Evolutionary conservation across 1,139 yeast species (phyloP), one percentile per base, ranked within the genome.

Genomic region (Pichia sp.): DNA sequence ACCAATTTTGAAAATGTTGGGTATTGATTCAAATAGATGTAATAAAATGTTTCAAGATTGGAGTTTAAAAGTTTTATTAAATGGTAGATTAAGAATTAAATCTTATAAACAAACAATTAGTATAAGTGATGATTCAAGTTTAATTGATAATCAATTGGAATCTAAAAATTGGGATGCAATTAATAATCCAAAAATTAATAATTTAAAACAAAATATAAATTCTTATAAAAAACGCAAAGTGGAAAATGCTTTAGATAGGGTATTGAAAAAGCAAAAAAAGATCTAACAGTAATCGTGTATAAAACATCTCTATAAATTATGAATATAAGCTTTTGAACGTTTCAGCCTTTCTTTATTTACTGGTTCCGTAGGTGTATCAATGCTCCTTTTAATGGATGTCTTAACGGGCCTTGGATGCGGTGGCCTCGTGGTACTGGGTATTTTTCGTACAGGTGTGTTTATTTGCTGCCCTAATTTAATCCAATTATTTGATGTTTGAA

Each of bases 21-120:
- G 96, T 0, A 71, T 87, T 48, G 82, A 83, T 56, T 72, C 73
- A 34, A 80, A 81, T 61, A 73, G 85, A 51, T 81, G 91, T 31
- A 75, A 81, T 44, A 77, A 77, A 44, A 79, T 87, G 31, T 73
- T 87, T 51, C 75, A 77, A 19, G 78, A 76, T 45, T 78, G 78
- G 59, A 81, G 95, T 0, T 79, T 81, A 46, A 72, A 76, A 39
- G 95, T 79, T 0, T 71, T 89, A 53, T 71, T 86, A 42, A 84
- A 78, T 60, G 96, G 96, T 0, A 74, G 88, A 59, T 71, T 90
- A 58, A 75, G 96, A 56, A 71, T 77, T 33, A 79, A 80, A 61
- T 81, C 90, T 55, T 83, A 82, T 63, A 85, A 85, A 59, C 93
- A 86, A 64, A 79, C 85, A 0, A 71, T 85, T 8, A 73, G 73